Evolutionary conservation across 495 filamentous ascomycete genomes (phyloP).

Genomic region (Penicillium odoratum): DNA sequence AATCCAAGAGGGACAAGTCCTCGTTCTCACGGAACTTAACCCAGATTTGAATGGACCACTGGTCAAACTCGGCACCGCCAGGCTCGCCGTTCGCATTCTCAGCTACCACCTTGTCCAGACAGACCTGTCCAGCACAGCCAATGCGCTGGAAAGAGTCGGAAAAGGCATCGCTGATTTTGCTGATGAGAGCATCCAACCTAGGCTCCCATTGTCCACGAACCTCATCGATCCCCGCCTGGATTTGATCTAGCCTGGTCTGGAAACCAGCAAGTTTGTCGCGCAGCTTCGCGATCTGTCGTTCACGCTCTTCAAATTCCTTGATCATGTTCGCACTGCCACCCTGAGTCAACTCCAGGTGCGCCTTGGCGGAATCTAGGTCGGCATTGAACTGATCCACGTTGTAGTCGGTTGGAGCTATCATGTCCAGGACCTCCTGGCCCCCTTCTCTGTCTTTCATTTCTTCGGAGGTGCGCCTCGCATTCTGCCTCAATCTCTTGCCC

Average conservation of each 20-base stretch:
- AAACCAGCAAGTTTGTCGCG: conserved; percentile 47
- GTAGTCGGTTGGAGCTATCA: conserved; percentile 36
- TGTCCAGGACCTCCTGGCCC: conserved; percentile 31
- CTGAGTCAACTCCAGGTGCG: conserved; percentile 75
- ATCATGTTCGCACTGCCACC: conserved; percentile 77
- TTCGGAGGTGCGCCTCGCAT: conserved; percentile 33
- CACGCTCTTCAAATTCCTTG: conserved; percentile 73
- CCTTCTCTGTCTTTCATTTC: conserved; percentile 21
- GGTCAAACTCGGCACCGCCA: conserved; percentile 80
- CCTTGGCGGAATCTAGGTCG: conserved; percentile 72
- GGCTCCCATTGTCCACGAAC: conserved; percentile 76
- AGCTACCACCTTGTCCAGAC: conserved; percentile 52
- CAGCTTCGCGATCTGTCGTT: conserved; percentile 56
- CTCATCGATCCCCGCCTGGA: conserved; percentile 57
- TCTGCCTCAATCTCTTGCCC: conserved; percentile 35
- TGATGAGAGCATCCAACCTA: conserved; percentile 71
- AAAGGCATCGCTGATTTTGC: conserved; percentile 85
- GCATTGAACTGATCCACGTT: conserved; percentile 64
- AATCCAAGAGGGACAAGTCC: conserved; percentile 76
- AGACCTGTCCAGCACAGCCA: conserved; percentile 91
- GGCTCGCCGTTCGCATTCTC: conserved; percentile 36
- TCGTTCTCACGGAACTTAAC: conserved; percentile 93
- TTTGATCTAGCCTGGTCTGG: conserved; percentile 45
- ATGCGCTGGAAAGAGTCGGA: conserved; percentile 89
- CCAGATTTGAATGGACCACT: conserved; percentile 90